These are phyloP conservation scores for Fusarium pseudoanthophilum DNA, from an alignment of 2,329 filamentous ascomycete genomes.

Conservation along the genomic window DNA sequence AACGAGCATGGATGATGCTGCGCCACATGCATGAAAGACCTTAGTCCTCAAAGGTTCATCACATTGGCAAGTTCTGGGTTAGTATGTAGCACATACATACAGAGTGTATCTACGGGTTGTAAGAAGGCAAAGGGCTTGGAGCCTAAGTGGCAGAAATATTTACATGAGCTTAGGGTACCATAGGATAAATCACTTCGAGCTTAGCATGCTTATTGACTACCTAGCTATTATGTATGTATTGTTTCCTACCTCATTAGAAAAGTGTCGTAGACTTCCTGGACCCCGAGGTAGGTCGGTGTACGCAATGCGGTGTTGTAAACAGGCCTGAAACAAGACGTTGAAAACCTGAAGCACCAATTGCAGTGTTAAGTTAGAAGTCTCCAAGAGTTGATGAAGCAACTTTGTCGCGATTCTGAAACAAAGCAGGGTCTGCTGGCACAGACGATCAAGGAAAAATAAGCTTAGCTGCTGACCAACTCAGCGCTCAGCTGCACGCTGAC, in stretches of 20 bases:
- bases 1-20: slow-evolving; percentile 5
- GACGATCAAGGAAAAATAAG: slow-evolving; percentile 3
- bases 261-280: neutral
- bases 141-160: neutral
- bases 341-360: slow-evolving; percentile 24
- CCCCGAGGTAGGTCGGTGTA: neutral
- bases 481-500: slow-evolving; percentile 25
- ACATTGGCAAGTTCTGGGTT: neutral
- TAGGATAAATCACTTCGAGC: neutral
- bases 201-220: neutral
- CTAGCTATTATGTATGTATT: neutral
- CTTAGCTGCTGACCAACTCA: slow-evolving; percentile 13
- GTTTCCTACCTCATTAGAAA: neutral
- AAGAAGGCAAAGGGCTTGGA: neutral
- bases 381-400: slow-evolving; percentile 22
- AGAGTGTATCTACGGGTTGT: neutral
- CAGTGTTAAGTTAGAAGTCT: neutral
- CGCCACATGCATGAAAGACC: slow-evolving; percentile 25
- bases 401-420: slow-evolving; percentile 29
- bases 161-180: neutral
- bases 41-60: slow-evolving; percentile 1
- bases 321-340: slow-evolving; percentile 27
- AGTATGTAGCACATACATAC: neutral
- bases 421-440: slow-evolving; percentile 10
- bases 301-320: slow-evolving; percentile 3